Base-by-base conservation (phyloP, 2,329 filamentous ascomycete species). In the Decorospora gaudefroyi region DNA sequence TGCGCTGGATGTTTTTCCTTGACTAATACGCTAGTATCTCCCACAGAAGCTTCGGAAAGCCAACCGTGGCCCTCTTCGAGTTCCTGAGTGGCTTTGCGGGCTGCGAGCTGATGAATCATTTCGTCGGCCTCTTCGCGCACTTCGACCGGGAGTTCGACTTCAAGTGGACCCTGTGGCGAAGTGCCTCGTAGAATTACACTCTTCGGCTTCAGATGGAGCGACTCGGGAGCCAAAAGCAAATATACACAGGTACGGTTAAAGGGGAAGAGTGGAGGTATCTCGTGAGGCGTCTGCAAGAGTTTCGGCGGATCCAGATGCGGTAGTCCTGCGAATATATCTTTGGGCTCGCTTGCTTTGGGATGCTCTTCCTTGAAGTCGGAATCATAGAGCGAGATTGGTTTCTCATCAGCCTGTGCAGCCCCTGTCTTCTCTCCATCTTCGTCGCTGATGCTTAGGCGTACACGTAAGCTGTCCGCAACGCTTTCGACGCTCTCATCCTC, bases 51-150 rank as follows among this genome's bases (percentile, higher is more conserved):
- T 2, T 32, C 26, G 2, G 37, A 42, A 1, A 46, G 27, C 43
- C 37, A 46, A 8, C 43, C 37, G 7, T 31, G 43, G 6, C 37
- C 43, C 11, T 46, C 43, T 27, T 46, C 43, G n/a, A 46, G 43
- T 17, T 46, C 37, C 17, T 46, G 26, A 4, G 16, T 36, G 26
- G 43, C 43, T 22, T 36, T 46, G 2, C 37, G 26, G 4, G 37
- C 43, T 4, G 43, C 43, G 5, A 46, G 17, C 21, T 46, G 43
- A 5, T 46, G 37, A 18, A 46, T 46, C 43, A 46, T 42, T 9
- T 42, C 26, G 11, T 46, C 43, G 5, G 30, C 11, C 4, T 46
- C 42, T 10, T 46, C 21, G 12, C 37, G 31, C 4, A 18, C 12
- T 15, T 46, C 19, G 2, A 46, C 31, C 0, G 42, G 37, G 2